A percentile compares a stretch with the other conserved stretches of the same genome.
These are phyloP conservation scores for Pythium grandisporangium DNA, from an alignment of 352 stramenopile species.

Conservation along the genomic window DNA sequence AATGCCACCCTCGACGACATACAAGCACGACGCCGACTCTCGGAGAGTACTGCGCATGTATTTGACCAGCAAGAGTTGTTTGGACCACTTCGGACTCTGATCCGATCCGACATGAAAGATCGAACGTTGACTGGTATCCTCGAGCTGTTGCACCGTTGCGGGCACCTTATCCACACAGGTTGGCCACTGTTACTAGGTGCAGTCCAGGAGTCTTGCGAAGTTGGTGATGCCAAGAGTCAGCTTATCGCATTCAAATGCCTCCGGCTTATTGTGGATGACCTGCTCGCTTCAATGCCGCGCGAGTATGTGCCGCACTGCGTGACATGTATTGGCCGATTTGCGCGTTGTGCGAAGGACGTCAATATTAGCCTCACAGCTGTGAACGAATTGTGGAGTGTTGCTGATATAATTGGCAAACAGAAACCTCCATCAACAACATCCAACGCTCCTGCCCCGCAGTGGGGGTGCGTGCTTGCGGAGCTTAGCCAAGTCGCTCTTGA, in stretches of 20 bases:
- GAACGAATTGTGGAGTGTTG: constrained; percentile 94
- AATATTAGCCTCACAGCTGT: constrained; percentile 97
- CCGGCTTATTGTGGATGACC: constrained; percentile 95
- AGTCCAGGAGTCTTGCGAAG: constrained; percentile 53
- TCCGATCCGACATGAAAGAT: constrained; percentile 74
- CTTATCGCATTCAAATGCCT: constrained; percentile 92
- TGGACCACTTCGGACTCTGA: constrained; percentile 36
- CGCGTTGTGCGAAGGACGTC: constrained; percentile 90
- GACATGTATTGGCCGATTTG: constrained; percentile 93
- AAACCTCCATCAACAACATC: constrained; percentile 7
- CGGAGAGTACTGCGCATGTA: constrained; percentile 22
- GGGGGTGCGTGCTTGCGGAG: constrained; percentile 66
- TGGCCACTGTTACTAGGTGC: constrained; percentile 65
- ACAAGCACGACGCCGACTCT: constrained; percentile 23
- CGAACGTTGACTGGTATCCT: constrained; percentile 53
- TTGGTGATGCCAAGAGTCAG: constrained; percentile 70
- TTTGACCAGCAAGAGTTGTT: constrained; percentile 75
- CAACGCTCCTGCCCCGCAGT: constrained; percentile 32
- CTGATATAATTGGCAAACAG: constrained; percentile 73
- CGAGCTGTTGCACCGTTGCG: constrained; percentile 69
- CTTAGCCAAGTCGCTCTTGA: constrained; percentile 89
- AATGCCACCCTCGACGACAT: constrained; percentile 34
- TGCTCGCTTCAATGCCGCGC: constrained; percentile 84
- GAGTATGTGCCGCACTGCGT: constrained; percentile 69
- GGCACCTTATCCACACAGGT: constrained; percentile 56